Percentiles rank a stretch among this genome's conserved stretches.
These are phyloP conservation scores for Lycium barbarum DNA, from an alignment of 257 asterid genomes.

Conservation along the genomic window DNA sequence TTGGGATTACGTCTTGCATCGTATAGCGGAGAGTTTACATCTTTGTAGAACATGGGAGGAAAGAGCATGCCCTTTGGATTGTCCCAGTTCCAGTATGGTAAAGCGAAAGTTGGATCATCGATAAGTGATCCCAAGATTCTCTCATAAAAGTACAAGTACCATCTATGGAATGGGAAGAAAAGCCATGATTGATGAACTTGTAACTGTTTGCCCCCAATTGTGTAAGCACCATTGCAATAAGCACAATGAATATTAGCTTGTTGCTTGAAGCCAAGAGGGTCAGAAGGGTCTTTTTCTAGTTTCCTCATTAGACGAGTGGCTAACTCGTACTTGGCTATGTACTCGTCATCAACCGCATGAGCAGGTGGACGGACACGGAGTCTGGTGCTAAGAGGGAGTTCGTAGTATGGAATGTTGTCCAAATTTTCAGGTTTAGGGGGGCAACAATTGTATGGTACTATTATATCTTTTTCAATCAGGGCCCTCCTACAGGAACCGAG, in stretches of 20 bases:
- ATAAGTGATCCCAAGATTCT: slow-evolving; percentile 42
- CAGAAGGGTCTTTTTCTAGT: not conserved
- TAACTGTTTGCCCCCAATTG: not conserved
- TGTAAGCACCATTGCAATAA: not conserved
- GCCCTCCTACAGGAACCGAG: not conserved
- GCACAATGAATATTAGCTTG: not conserved
- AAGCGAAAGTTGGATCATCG: slow-evolving; percentile 19
- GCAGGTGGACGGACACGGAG: slow-evolving; percentile 23
- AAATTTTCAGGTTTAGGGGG: not conserved
- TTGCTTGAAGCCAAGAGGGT: not conserved
- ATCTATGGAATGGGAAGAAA: too few relatives aligned
- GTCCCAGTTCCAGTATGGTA: slow-evolving; percentile 42
- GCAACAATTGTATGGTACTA: slow-evolving; percentile 17
- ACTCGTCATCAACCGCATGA: not conserved
- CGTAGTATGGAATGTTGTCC: not conserved
- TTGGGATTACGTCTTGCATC: slow-evolving; percentile 31
- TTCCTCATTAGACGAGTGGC: not conserved
- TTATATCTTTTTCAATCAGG: not conserved
- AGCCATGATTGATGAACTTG: not conserved
- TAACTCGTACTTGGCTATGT: too few relatives aligned
- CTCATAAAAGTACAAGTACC: slow-evolving; percentile 36
- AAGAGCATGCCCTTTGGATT: slow-evolving; percentile 36
- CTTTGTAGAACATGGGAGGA: slow-evolving; percentile 26
- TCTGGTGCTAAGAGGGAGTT: not conserved
- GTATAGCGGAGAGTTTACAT: slow-evolving; percentile 21